phyloP scores from a whole-genome alignment of 352 stramenopile genomes.

The Thraustochytrium sp. region DNA sequence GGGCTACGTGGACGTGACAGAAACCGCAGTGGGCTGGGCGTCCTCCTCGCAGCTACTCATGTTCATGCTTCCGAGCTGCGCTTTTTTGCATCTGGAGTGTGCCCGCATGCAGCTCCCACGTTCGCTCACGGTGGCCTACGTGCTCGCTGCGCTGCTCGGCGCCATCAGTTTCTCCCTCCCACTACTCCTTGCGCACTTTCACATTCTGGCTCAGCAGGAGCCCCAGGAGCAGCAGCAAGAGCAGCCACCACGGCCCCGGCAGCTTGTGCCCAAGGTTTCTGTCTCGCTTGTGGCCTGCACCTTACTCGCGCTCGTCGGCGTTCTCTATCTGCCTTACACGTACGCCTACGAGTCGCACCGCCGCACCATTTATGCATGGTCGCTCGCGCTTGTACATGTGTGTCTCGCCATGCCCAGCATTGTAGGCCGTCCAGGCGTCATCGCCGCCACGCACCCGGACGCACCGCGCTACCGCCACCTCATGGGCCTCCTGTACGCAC shows the following conservation, averaged over 20 bases:
- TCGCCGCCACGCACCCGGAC: neutral
- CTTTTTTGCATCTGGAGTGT: slow-evolving; percentile 6
- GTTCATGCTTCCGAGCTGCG: neutral
- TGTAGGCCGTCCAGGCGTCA: neutral
- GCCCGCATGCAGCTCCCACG: neutral
- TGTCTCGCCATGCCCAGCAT: neutral
- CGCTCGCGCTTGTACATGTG: neutral
- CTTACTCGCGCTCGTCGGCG: neutral
- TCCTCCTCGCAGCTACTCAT: neutral
- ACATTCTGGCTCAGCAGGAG: neutral
- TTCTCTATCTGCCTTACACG: neutral
- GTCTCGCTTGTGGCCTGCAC: neutral
- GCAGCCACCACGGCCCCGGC: too few species aligned
- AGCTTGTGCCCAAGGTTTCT: neutral
- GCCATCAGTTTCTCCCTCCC: neutral
- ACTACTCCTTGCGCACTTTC: neutral
- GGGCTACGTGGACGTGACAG: neutral
- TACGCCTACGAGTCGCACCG: neutral
- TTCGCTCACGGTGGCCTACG: neutral
- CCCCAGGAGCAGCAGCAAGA: neutral
- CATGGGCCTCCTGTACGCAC: neutral
- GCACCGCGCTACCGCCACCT: neutral
- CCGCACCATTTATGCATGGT: neutral
- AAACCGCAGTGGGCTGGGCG: neutral
- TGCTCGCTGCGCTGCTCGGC: neutral